phyloP scores from a whole-genome alignment of 2,329 filamentous ascomycete species.

The Colletotrichum costaricense region DNA sequence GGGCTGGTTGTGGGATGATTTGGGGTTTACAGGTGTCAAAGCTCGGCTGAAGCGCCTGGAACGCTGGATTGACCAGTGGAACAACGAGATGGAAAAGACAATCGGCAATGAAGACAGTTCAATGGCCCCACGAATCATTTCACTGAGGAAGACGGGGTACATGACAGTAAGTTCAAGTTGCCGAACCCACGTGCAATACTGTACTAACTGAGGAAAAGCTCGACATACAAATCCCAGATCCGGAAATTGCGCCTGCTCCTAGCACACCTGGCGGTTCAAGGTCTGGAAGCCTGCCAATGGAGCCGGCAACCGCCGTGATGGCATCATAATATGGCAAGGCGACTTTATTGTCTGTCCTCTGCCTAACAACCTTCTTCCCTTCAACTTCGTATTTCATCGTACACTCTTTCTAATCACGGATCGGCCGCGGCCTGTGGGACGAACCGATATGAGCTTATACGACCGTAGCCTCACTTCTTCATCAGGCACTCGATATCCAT shows the following conservation, averaged over 20 bases:
- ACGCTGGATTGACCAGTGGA: conserved; percentile 88
- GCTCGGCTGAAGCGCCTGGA: conserved; percentile 77
- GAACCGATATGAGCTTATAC: conserved; percentile 32
- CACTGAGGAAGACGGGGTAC: conserved; percentile 85
- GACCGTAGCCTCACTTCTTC: conserved; percentile 18
- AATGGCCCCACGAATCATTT: conserved; percentile 77
- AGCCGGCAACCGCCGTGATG: conserved; percentile 26
- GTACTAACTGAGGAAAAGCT: conserved; percentile 62
- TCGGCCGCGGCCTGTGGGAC: conserved; percentile 1
- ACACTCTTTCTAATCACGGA: conserved; percentile 34
- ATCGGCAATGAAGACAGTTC: conserved; percentile 61
- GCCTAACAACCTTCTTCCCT: conserved; percentile 1
- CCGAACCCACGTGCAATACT: neutral
- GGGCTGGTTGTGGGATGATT: conserved; percentile 94
- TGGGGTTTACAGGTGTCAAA: conserved; percentile 83
- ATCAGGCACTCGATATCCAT: conserved; percentile 35
- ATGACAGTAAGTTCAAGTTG: conserved; percentile 74
- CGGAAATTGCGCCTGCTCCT: conserved; percentile 71
- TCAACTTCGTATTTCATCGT: conserved; percentile 26
- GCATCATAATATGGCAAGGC: conserved; percentile 16
- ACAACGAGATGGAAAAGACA: conserved; percentile 73
- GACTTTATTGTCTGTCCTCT: neutral
- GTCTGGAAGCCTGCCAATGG: conserved; percentile 28
- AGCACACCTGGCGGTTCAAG: conserved; percentile 48
- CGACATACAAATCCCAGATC: conserved; percentile 85